These are phyloP conservation scores for Plasmodium coatneyi DNA, from an alignment of 169 alveolate species.

Conservation along the genomic window DNA sequence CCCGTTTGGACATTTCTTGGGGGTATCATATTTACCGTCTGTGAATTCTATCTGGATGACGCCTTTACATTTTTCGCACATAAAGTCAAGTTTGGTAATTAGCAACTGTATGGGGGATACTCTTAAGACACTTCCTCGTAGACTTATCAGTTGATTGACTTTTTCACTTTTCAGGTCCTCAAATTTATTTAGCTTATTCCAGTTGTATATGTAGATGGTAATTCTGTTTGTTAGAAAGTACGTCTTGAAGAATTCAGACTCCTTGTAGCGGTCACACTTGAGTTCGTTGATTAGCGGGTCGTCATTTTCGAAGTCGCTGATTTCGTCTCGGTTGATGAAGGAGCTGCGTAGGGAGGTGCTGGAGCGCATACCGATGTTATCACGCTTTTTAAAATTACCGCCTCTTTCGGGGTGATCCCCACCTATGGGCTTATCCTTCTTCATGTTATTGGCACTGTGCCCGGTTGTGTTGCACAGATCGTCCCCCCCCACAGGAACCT, in stretches of 20 bases:
- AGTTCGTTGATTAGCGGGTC: slow-evolving; percentile 24
- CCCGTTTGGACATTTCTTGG: slow-evolving; percentile 16
- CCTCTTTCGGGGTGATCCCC: neutral
- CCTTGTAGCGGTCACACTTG: slow-evolving; percentile 26
- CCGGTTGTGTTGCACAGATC: neutral
- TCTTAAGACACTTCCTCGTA: slow-evolving; percentile 71
- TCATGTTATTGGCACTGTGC: neutral
- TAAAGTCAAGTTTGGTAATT: slow-evolving; percentile 46
- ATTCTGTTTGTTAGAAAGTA: slow-evolving; percentile 32
- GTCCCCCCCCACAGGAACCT: neutral
- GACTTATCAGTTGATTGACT: slow-evolving; percentile 51
- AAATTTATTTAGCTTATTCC: slow-evolving; percentile 68
- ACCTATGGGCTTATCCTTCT: neutral
- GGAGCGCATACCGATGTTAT: neutral
- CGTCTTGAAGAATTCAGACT: slow-evolving; percentile 29
- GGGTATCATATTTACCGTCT: slow-evolving; percentile 68
- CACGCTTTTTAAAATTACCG: neutral
- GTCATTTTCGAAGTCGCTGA: neutral
- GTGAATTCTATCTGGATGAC: slow-evolving; percentile 35
- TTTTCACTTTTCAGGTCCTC: slow-evolving; percentile 56
- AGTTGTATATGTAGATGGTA: slow-evolving; percentile 58
- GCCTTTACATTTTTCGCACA: slow-evolving; percentile 58
- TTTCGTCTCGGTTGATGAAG: slow-evolving; percentile 41
- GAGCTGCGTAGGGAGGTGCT: neutral
- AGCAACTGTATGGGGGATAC: slow-evolving; percentile 61